Evolutionary conservation across 2,329 filamentous ascomycete genomes (phyloP).

Genomic region (Geosmithia putterillii): DNA sequence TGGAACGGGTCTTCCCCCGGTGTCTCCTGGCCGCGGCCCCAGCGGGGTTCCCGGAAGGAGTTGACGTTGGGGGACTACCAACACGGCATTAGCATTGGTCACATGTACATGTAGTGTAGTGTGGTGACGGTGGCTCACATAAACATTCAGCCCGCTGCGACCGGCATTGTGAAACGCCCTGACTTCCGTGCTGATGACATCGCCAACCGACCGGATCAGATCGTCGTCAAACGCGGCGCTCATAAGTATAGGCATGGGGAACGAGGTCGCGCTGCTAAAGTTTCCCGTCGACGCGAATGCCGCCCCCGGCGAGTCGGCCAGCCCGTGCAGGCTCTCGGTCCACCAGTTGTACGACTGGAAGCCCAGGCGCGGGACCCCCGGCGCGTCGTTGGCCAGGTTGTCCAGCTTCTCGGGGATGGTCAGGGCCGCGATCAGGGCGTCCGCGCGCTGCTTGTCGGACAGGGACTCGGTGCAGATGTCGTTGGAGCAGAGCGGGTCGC

Average conservation of each 20-base stretch:
- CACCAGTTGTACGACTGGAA: conserved; percentile 48
- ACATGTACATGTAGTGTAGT: too few relatives aligned
- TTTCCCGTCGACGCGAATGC: conserved; percentile 7
- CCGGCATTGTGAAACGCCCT: conserved; percentile 51
- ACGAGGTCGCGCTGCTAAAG: conserved; percentile 49
- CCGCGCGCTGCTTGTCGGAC: not conserved
- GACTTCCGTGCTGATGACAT: conserved; percentile 43
- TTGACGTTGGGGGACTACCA: conserved; percentile 58
- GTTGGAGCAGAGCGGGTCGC: not conserved
- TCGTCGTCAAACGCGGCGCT: conserved; percentile 51
- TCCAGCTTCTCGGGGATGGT: not conserved
- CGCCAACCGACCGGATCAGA: conserved; percentile 42
- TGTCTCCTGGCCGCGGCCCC: conserved; percentile 47
- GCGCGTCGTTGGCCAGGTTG: not conserved
- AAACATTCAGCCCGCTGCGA: conserved; percentile 32
- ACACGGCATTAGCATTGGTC: too few relatives aligned
- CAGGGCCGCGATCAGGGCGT: not conserved
- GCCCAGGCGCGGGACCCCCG: conserved; percentile 27
- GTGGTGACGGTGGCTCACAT: too few relatives aligned
- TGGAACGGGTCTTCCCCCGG: conserved; percentile 42
- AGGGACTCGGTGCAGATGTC: not conserved
- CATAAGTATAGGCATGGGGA: conserved; percentile 50
- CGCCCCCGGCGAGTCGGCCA: conserved; percentile 39
- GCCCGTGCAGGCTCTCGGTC: conserved; percentile 49
- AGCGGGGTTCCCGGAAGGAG: conserved; percentile 46